phyloP scores from a whole-genome alignment of 805 yeast species.

The Saturnispora ahearnii region DNA sequence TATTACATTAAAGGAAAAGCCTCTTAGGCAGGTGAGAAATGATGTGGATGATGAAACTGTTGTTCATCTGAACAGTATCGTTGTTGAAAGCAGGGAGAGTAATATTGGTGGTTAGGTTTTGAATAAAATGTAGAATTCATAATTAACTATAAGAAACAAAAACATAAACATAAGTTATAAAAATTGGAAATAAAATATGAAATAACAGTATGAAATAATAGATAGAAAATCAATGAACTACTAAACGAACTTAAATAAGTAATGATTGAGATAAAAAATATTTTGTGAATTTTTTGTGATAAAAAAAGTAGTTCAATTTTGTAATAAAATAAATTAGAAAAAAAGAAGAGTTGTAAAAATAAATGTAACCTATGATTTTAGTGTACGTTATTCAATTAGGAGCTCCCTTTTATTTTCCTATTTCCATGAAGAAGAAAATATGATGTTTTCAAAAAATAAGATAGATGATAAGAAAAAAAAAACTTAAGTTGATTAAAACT shows the following conservation, averaged over 20 bases:
- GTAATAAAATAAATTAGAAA: neutral
- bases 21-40: slow-evolving; percentile 9
- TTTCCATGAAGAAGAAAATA: neutral
- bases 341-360: neutral
- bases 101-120: slow-evolving; percentile 17
- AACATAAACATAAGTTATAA: neutral
- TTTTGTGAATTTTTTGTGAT: neutral
- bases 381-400: neutral
- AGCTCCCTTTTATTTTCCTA: neutral
- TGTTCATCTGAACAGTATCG: slow-evolving; percentile 37
- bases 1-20: slow-evolving; percentile 19
- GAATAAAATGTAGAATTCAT: neutral
- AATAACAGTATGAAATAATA: neutral
- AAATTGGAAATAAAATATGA: neutral
- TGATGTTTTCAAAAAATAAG: neutral
- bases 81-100: slow-evolving; percentile 36
- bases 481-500: neutral
- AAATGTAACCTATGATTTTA: neutral
- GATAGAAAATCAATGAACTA: neutral
- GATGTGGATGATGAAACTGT: slow-evolving; percentile 22
- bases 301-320: neutral
- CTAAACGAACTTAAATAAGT: neutral
- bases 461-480: neutral
- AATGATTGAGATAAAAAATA: neutral
- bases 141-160: neutral